These are phyloP conservation scores for Tuctoria greenei DNA, from an alignment of 176 grass and related monocot species.

Conservation along the genomic window DNA sequence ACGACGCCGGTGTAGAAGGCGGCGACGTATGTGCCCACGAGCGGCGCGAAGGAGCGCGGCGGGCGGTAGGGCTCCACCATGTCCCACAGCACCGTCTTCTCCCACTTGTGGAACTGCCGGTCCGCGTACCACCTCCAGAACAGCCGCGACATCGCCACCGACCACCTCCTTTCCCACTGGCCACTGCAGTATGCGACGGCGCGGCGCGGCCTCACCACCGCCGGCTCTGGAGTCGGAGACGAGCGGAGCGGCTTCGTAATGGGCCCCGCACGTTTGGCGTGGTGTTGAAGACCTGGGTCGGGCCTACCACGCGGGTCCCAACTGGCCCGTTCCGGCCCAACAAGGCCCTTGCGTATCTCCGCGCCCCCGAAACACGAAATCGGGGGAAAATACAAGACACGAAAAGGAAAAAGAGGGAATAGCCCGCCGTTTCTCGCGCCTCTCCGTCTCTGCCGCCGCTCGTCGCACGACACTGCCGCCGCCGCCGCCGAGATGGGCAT, in stretches of 20 bases:
- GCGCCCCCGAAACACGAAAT: slow-evolving; percentile 26
- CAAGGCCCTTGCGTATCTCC: not conserved
- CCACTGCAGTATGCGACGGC: not conserved
- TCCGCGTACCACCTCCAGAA: slow-evolving; percentile 97
- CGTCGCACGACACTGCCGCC: not conserved
- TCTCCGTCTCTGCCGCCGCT: slow-evolving; percentile 27
- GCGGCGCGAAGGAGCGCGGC: slow-evolving; percentile 68
- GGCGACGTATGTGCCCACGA: slow-evolving; percentile 74
- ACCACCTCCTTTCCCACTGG: not conserved
- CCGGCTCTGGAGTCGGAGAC: not conserved
- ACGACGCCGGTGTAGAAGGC: slow-evolving; percentile 96
- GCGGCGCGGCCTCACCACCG: not conserved
- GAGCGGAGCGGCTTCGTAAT: not conserved
- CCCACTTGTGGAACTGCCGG: slow-evolving; percentile 81
- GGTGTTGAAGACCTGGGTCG: not conserved
- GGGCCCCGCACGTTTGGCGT: not conserved
- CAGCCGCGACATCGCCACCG: slow-evolving; percentile 58
- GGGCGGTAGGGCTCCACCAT: slow-evolving; percentile 90
- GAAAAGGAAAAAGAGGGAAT: not conserved
- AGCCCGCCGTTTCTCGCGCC: slow-evolving; percentile 31
- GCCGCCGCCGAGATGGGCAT: slow-evolving; percentile 47
- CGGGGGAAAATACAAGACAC: not conserved
- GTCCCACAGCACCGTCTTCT: slow-evolving; percentile 96
- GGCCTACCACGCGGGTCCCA: not conserved
- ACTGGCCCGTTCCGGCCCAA: not conserved